Percentiles rank a stretch among this genome's conserved stretches.
Conservation (phyloP, 2,329 filamentous ascomycete genomes). For the Penicillium oxalicum region DNA sequence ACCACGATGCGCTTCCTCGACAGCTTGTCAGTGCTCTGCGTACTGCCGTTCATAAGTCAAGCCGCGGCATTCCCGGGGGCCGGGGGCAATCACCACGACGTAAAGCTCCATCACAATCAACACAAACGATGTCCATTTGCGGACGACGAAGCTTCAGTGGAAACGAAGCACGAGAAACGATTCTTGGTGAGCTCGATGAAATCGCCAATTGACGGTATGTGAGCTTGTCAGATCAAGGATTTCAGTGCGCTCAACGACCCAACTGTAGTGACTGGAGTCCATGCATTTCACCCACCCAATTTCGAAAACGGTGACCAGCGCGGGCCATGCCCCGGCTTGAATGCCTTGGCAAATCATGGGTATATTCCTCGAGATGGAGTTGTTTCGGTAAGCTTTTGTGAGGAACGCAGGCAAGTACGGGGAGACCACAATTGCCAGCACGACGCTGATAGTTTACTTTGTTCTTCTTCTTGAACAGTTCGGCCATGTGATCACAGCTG, state of each 20-base stretch:
- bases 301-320: slow-evolving; percentile 33
- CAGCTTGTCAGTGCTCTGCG: slow-evolving; percentile 7
- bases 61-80: slow-evolving; percentile 10
- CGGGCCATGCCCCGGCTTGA: slow-evolving; percentile 39
- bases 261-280: slow-evolving; percentile 28
- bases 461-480: slow-evolving; percentile 16
- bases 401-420: too few relatives aligned
- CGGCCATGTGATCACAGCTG: slow-evolving; percentile 28
- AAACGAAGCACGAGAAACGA: slow-evolving; percentile 16
- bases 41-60: slow-evolving; percentile 5
- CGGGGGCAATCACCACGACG: slow-evolving; percentile 1
- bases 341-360: slow-evolving; percentile 41
- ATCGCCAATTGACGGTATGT: slow-evolving; percentile 24
- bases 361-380: slow-evolving; percentile 41
- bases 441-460: too few relatives aligned
- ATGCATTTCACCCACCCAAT: slow-evolving; percentile 31
- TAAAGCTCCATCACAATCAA: slow-evolving; percentile 3
- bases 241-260: background rate
- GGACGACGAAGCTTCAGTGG: slow-evolving; percentile 4
- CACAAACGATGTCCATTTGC: slow-evolving; percentile 20
- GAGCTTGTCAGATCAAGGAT: background rate
- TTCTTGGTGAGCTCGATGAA: slow-evolving; percentile 20
- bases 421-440: too few relatives aligned
- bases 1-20: slow-evolving; percentile 10
- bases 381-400: slow-evolving; percentile 19